A percentile compares a stretch with the other conserved stretches of the same genome.
Evolutionary conservation across 2,329 filamentous ascomycete genomes (phyloP).

Genomic region (Aspergillus hortae): DNA sequence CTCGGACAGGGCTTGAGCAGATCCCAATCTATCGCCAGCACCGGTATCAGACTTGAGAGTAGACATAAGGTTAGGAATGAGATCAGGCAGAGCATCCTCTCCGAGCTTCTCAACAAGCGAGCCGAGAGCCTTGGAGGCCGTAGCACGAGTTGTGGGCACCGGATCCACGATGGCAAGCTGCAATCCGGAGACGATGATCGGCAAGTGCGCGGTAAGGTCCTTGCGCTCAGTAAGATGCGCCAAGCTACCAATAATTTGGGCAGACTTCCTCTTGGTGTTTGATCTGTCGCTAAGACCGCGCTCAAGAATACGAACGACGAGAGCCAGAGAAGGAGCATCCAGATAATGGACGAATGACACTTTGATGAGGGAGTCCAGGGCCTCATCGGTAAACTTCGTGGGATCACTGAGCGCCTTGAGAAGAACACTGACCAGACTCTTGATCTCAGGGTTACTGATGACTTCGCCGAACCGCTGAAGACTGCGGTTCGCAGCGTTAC

Average conservation of each 20-base stretch:
- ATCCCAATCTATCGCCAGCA: conserved; percentile 91
- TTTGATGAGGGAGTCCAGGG: conserved; percentile 90
- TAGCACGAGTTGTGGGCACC: conserved; percentile 92
- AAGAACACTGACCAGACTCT: conserved; percentile 82
- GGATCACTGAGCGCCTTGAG: conserved; percentile 96
- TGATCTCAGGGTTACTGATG: conserved; percentile 96
- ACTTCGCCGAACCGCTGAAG: conserved; percentile 98
- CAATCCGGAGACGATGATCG: conserved; percentile 85
- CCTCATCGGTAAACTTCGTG: conserved; percentile 94
- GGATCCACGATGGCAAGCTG: conserved; percentile 89
- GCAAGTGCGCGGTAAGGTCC: conserved; percentile 85
- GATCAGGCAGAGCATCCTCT: conserved; percentile 92
- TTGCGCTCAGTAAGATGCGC: conserved; percentile 96
- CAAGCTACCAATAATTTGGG: conserved; percentile 96
- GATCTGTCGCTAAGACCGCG: conserved; percentile 88
- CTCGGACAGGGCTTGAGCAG: conserved; percentile 92
- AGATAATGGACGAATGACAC: conserved; percentile 98
- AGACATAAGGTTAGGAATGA: conserved; percentile 95
- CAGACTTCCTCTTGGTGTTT: conserved; percentile 90
- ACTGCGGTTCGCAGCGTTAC: conserved; percentile 86
- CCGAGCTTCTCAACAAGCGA: conserved; percentile 98
- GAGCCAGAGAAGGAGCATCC: conserved; percentile 90
- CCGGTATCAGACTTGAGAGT: conserved; percentile 97
- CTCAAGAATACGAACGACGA: conserved; percentile 93
- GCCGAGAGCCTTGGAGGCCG: conserved; percentile 89